Percentiles rank a stretch among this genome's conserved stretches.
phyloP scores from a whole-genome alignment of 768 basidiomycete species.

The Gymnopilus junonius region DNA sequence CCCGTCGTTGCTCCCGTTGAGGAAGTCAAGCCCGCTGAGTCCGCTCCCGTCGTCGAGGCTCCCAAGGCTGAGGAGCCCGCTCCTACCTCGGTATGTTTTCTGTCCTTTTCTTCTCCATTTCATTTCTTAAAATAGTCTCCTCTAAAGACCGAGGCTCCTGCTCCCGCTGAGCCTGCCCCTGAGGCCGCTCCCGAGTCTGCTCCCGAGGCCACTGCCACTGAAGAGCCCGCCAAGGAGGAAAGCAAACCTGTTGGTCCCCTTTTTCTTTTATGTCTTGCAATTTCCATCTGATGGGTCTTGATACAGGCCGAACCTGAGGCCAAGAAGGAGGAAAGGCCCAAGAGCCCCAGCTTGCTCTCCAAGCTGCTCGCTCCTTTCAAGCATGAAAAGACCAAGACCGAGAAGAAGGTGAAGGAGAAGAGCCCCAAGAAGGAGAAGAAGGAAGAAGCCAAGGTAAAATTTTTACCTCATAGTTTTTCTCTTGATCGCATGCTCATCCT shows the following conservation, averaged over 20 bases:
- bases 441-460: slow-evolving; percentile 64
- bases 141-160: slow-evolving; percentile 27
- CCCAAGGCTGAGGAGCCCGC: slow-evolving; percentile 47
- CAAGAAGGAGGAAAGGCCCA: slow-evolving; percentile 82
- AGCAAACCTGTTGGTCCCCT: slow-evolving; percentile 43
- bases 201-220: slow-evolving; percentile 22
- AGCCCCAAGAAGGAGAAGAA: slow-evolving; percentile 85
- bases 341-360: slow-evolving; percentile 76
- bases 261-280: slow-evolving; percentile 9
- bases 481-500: background rate
- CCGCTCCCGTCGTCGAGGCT: slow-evolving; percentile 41
- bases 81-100: slow-evolving; percentile 31
- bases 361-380: slow-evolving; percentile 86
- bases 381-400: slow-evolving; percentile 41
- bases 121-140: background rate
- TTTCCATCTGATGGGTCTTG: slow-evolving; percentile 7
- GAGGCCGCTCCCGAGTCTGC: slow-evolving; percentile 42
- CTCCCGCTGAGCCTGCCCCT: slow-evolving; percentile 33
- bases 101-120: background rate
- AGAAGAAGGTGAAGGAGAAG: slow-evolving; percentile 69
- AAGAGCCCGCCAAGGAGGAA: slow-evolving; percentile 43
- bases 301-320: slow-evolving; percentile 49
- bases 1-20: slow-evolving; percentile 38
- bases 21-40: slow-evolving; percentile 36
- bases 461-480: background rate